Conservation (phyloP, 805 yeast species). For the Candida mattraensis region DNA sequence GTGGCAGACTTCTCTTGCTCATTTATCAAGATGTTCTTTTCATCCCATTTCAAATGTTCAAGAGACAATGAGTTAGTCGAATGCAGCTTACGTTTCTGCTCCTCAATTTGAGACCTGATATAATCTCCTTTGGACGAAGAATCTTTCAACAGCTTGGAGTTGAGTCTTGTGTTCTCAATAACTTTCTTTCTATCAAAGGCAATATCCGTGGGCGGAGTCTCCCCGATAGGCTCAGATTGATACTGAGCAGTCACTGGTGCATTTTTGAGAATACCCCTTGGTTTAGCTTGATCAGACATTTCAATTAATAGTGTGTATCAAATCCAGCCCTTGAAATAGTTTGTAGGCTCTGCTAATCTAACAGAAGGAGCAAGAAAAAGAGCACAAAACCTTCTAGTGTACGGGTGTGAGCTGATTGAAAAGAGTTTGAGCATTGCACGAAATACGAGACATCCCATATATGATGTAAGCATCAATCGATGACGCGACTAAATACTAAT, state of each 20-base stretch:
- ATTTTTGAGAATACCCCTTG: conserved; percentile 36
- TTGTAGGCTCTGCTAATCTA: no score
- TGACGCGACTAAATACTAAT: no score
- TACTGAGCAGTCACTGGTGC: conserved; percentile 26
- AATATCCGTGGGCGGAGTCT: conserved; percentile 13
- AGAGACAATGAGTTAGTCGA: conserved; percentile 24
- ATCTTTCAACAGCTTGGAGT: conserved; percentile 49
- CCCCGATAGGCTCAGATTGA: conserved; percentile 20
- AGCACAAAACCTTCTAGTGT: no score
- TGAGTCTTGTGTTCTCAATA: conserved; percentile 72
- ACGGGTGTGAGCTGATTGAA: no score
- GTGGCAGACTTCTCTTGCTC: conserved; percentile 74
- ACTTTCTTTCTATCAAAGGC: conserved; percentile 60
- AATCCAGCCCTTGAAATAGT: no score
- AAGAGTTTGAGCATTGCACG: no score
- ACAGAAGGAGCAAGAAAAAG: no score
- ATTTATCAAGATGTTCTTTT: conserved; percentile 66
- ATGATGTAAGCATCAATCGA: no score
- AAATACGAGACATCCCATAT: no score
- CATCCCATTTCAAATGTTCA: conserved; percentile 79
- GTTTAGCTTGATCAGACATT: conserved; percentile 16
- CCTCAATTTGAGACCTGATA: conserved; percentile 46
- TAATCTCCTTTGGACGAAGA: conserved; percentile 40
- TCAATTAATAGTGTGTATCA: background rate
- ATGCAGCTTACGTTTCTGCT: conserved; percentile 32